Conservation (phyloP, 495 filamentous ascomycete genomes). For the Podospora appendiculata region DNA sequence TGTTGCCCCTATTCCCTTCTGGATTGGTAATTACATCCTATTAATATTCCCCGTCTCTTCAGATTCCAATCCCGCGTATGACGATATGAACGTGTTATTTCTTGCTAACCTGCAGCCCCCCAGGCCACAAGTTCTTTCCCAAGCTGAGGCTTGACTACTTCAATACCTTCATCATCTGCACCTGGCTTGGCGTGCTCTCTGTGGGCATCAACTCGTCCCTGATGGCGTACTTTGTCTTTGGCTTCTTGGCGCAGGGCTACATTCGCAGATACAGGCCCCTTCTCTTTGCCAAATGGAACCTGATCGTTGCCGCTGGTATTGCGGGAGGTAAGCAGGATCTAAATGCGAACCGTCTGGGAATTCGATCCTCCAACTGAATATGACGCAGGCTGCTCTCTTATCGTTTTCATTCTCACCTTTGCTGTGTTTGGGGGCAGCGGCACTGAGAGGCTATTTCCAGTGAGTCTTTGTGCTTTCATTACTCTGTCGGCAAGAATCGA, state of each 20-base stretch:
- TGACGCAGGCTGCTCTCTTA: constrained; percentile 22
- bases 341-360: neutral
- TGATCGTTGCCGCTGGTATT: constrained; percentile 43
- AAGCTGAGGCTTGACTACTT: constrained; percentile 15
- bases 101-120: too few species aligned
- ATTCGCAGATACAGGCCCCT: constrained; percentile 37
- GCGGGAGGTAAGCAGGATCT: constrained; percentile 31
- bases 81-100: too few species aligned
- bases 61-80: neutral
- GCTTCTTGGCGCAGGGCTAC: constrained; percentile 43
- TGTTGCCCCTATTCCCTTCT: constrained; percentile 6
- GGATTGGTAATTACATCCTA: constrained; percentile 34
- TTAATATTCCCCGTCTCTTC: too few species aligned
- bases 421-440: constrained; percentile 44
- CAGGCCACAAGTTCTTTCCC: constrained; percentile 12
- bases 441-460: constrained; percentile 19
- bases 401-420: constrained; percentile 50
- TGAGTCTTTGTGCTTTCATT: constrained; percentile 20
- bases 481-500: neutral
- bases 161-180: constrained; percentile 35
- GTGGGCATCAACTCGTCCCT: constrained; percentile 38
- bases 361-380: neutral
- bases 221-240: constrained; percentile 19
- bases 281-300: constrained; percentile 50
- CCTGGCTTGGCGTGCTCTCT: constrained; percentile 34